Evolutionary conservation across 208 protist genomes (phyloP), one percentile per base, ranked within the genome.

Genomic region (Tritrichomonas foetus): DNA sequence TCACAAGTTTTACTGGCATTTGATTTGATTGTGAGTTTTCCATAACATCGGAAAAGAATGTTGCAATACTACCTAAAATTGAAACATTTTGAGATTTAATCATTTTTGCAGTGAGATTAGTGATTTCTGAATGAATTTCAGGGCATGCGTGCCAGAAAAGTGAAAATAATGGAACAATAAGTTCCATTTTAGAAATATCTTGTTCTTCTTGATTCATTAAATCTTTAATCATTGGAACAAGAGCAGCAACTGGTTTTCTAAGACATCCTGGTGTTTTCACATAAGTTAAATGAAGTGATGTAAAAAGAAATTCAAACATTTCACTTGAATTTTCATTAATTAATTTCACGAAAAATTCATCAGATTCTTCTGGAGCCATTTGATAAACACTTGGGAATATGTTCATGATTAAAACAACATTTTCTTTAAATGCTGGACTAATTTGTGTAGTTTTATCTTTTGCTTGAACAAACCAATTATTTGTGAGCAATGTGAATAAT

Each of bases 1-100:
- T 57, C 5, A 89, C 14, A 3, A 89, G 39, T n/a, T 89, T 57
- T 3, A 39, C 25, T 57, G 78, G 78, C 47, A 89, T 57, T 57
- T 22, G 33, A n/a, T 47, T 47, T 49, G 30, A 8, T 20, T 41
- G 47, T 33, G 53, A 57, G 30, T 89, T 25, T 49, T 89, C 78
- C 78, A 89, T 89, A 20, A 89, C 57, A 57, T 89, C 78, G 13
- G 47, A 47, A 47, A 89, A 89, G 78, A 89, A 89, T 53, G 78
- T 39, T 39, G 78, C 39, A 2, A 33, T 27, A 11, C 44, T 20
- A 16, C 41, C 47, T 16, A 89, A 39, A 39, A 89, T n/a, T 30
- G 47, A 57, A 14, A 89, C 57, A 57, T 89, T 47, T 41, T 89
- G 33, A 11, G 14, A 33, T 57, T 89, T 89, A n/a, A 57, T 39